Base-by-base conservation (phyloP, 306 rosid genomes). In the Acacia crassicarpa region DNA sequence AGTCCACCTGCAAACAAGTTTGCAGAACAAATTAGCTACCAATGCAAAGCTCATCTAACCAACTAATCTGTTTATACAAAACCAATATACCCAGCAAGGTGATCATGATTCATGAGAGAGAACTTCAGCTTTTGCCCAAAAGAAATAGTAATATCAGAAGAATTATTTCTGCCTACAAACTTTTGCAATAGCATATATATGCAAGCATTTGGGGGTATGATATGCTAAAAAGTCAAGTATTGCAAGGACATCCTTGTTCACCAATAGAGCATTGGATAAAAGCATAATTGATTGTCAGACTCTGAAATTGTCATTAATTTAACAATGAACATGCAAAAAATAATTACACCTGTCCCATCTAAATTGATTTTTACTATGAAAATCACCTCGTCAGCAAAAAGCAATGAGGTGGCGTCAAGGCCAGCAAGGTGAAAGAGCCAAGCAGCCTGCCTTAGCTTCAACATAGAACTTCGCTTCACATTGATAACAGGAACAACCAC, bases 351-450 rank as follows among this genome's bases (percentile, higher is more conserved):
- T 15, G 38, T 61, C 4, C 62, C 53, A 72, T 35, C 56, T 71
- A 45, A 6, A 71, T 15, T 25, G 58, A 4, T 5, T 23, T 44
- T 44, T 6, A 13, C 6, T 23, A 23, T 44, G 74, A 79, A 22
- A 61, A 76, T 70, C 61, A 91, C 98, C 96, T 94, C 97, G 70
- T 94, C 92, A 51, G 81, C 78, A 82, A 92, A 92, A 75, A 91
- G 86, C 88, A 94, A 81, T 12, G 95, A 84, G 53, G 87, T 79
- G 40, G 89, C 88, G 73, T 94, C 98, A 76, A 92, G 94, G 68
- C 86, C 97, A 86, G 88, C 88, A 75, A 91, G 97, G 80, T 88
- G 73, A 86, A 94, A 90, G 43, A 94, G 90, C 97, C 97, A 94
- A 71, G 98, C 93, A 75, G 93, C 92, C 65, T 94, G 92, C 70